Base-by-base conservation (phyloP, 2,329 filamentous ascomycete genomes). In the Paradendryphiella salina region DNA sequence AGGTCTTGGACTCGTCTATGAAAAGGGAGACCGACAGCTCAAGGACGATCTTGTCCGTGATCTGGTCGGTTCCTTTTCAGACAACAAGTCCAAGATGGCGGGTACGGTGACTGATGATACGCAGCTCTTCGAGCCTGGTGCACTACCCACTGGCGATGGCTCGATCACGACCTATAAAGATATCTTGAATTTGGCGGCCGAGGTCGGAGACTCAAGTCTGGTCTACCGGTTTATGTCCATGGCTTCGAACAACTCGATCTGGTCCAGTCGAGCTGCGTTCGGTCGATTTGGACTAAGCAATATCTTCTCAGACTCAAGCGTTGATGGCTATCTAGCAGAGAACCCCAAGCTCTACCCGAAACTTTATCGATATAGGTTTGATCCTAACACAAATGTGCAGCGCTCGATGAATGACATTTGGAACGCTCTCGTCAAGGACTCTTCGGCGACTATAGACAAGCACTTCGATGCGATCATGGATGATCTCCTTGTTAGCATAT, bases 161-260 rank as follows among this genome's bases (percentile, higher is more conserved):
- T 90, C 91, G 0, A 84, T 97, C 47, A 96, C 90, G 0, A 97
- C 93, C 0, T 99, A 99, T 77, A 96, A 96, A 70, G 94, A 99
- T 67, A 97, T 99, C 60, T 89, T 99, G 73, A 94, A 82, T 61
- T 79, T 99, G 39, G 94, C 94, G n/a, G 90, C 93, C 35, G 94
- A 99, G 75, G 92, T 96, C 28, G 94, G 94, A 9, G 93, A 99
- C 65, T 93, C 94, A 51, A 92, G 89, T 61, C 79, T 99, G n/a
- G 89, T 97, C 1, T 99, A 99, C 77, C 90, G 92, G 54, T 97
- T 99, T 76, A 99, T 99, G 94, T 93, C 92, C 0, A 81, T 99
- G 60, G 94, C 94, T 2, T 90, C 91, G 1, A 96, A 96, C 66
- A 95, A 96, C 39, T 91, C 92, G 0, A 95, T 96, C 13, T 99